Base-by-base conservation (phyloP, 2,329 filamentous ascomycete genomes). In the Fusarium bactridioides region DNA sequence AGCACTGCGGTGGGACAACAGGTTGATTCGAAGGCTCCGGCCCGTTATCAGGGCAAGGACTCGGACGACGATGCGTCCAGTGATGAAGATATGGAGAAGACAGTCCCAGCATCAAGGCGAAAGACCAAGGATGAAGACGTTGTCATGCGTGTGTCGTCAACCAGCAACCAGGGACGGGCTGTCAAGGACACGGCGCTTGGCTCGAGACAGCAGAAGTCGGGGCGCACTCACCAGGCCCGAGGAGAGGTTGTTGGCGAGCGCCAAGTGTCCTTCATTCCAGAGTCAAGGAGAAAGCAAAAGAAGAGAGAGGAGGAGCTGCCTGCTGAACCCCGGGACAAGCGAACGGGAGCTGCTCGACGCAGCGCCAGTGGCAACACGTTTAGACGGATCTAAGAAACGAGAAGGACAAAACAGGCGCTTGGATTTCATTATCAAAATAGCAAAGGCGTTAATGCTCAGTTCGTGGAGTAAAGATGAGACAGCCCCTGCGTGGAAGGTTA, bases 331-430 rank as follows among this genome's bases (percentile, higher is more conserved):
- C 77, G 79, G 48, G 79, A 79, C 47, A 83, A 80, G 73, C 79
- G 79, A 35, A 65, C 60, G 50, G 83, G 83, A 61, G 79, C 79
- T 61, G 79, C 79, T 62, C 88, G 93, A 76, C 85, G 93, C 76
- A 94, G 92, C 81, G 93, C 93, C 56, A 94, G 92, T 81, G 88
- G 87, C 58, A 95, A 95, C 82, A 90, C 90, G 44, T 93, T 94
- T 80, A 88, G 92, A 79, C 87, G 86, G 78, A 86, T 93, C 85
- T 92, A 83, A 80, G 41, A 83, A 80, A 31, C 8, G 31, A 60
- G 27, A 54, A 74, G 63, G 33, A 60, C 27, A 54, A 74, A 69
- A 58, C 38, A 69, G 72, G 70, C 68, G 75, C 68, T 76, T 72
- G 67, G 68, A 69, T 63, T 72, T 72, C 57, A 71, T 78, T 72